Evolutionary conservation across 345 rosid genomes (phyloP).

Genomic region (Diplotaxis tenuifolia): DNA sequence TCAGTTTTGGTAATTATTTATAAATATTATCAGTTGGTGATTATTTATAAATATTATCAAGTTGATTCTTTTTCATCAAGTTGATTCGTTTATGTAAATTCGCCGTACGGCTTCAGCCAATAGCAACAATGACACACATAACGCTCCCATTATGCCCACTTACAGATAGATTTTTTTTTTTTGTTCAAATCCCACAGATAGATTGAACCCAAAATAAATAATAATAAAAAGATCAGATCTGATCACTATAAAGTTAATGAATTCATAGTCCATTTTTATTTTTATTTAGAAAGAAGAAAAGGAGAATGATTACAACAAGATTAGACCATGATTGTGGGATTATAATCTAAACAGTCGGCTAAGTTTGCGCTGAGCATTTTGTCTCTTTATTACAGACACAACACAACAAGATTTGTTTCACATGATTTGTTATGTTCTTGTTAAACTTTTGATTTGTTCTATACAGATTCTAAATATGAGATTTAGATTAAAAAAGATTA

Average conservation of each 20-base stretch:
- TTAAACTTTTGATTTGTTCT: slow-evolving; percentile 29
- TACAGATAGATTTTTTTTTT: too few relatives aligned
- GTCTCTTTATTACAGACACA: slow-evolving; percentile 59
- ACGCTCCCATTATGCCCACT: slow-evolving; percentile 31
- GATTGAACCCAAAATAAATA: not conserved
- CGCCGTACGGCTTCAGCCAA: slow-evolving; percentile 28
- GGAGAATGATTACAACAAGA: slow-evolving; percentile 37
- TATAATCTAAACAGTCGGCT: slow-evolving; percentile 66
- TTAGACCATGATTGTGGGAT: slow-evolving; percentile 57
- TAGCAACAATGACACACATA: slow-evolving; percentile 7
- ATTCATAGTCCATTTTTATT: not conserved
- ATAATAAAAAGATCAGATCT: slow-evolving; percentile 7
- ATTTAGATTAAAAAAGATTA: not conserved
- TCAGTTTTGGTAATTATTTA: not conserved
- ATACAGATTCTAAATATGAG: slow-evolving; percentile 40
- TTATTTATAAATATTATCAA: slow-evolving; percentile 9
- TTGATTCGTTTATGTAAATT: slow-evolving; percentile 21
- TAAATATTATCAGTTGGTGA: not conserved
- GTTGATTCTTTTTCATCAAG: slow-evolving; percentile 22
- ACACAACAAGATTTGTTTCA: slow-evolving; percentile 43
- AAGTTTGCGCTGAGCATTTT: slow-evolving; percentile 57
- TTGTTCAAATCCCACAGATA: too few relatives aligned
- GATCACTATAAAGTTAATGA: slow-evolving; percentile 1
- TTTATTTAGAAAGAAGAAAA: not conserved
- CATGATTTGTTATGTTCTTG: slow-evolving; percentile 40